Percentiles rank a stretch among this genome's conserved stretches.
These are phyloP conservation scores for Helianthus annuus DNA, from an alignment of 129 eudicot species.

Conservation along the genomic window HanXRQr2.0-SUNRISE NC_035433.2:122009421-122009920, in stretches of 20 bases:
- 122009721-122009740: constrained; percentile 91
- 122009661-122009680: no score
- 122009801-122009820: constrained; percentile 84
- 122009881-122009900: constrained; percentile 40
- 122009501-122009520: no score
- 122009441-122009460: no score
- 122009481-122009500: no score
- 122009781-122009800: constrained; percentile 71
- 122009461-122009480: no score
- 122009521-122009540: no score
- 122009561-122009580: no score
- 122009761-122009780: constrained; percentile 86
- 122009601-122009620: no score
- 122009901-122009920: constrained; percentile 93
- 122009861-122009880: neutral
- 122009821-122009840: constrained; percentile 54
- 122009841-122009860: neutral
- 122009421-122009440: neutral
- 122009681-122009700: constrained; percentile 1
- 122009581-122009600: no score
- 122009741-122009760: constrained; percentile 68
- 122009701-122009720: constrained; percentile 38
- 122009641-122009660: no score
- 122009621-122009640: no score
- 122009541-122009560: no score